These are phyloP conservation scores for Daucus carota DNA, from an alignment of 129 eudicot species.

Conservation along the genomic window DNA sequence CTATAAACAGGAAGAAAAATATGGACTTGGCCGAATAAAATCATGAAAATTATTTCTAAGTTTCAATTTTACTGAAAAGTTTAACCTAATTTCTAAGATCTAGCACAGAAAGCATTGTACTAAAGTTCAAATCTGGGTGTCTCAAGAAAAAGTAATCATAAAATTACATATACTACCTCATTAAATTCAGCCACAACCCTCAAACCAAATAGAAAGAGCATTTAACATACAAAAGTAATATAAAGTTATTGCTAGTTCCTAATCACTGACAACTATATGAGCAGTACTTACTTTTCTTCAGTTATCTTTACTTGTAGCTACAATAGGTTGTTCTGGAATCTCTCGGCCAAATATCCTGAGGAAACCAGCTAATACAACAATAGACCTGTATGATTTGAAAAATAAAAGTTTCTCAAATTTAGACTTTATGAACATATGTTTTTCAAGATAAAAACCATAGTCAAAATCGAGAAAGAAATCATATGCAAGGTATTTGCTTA, in stretches of 20 bases:
- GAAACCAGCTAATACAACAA: constrained; percentile 82
- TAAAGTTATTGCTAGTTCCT: not conserved
- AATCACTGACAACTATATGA: not conserved
- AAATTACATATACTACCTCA: too few relatives aligned
- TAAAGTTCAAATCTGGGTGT: too few relatives aligned
- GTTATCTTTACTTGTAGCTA: constrained; percentile 82
- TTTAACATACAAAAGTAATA: not conserved
- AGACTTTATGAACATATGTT: not conserved
- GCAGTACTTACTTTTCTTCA: constrained; percentile 69
- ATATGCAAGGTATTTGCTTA: constrained; percentile 23
- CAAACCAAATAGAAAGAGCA: too few relatives aligned
- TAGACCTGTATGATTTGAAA: constrained; percentile 40
- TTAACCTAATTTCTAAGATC: too few relatives aligned
- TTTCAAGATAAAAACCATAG: not conserved
- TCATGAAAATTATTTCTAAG: too few relatives aligned
- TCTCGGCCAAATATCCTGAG: constrained; percentile 79
- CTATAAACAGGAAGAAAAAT: not conserved
- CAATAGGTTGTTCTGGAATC: constrained; percentile 91
- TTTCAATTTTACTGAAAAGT: too few relatives aligned
- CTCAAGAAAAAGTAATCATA: too few relatives aligned
- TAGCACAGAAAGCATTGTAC: too few relatives aligned
- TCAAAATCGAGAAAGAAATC: not conserved
- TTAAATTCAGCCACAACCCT: too few relatives aligned
- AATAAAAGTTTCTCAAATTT: not conserved
- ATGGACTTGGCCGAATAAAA: too few relatives aligned